A percentile compares a stretch with the other conserved stretches of the same genome.
Conservation (phyloP, 768 basidiomycete genomes). For the Suillus spraguei region DNA sequence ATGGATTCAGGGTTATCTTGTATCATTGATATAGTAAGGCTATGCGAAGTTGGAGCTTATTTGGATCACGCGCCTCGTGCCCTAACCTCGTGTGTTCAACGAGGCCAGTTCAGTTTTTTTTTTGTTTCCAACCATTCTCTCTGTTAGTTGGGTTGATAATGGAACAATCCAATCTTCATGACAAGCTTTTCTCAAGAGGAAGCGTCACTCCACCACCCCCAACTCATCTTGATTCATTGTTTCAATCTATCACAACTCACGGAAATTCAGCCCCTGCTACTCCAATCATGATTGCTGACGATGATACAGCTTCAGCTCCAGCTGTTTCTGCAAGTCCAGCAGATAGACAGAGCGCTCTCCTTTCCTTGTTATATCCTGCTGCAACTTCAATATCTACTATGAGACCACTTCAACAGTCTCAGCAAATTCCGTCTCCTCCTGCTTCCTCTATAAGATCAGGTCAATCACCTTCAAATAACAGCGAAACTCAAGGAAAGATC, state of each 20-base stretch:
- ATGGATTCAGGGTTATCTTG: too few species aligned
- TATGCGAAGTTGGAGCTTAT: not conserved
- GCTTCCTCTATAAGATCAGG: slow-evolving; percentile 56
- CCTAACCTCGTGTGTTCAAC: slow-evolving; percentile 31
- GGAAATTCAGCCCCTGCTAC: slow-evolving; percentile 47
- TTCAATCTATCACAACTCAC: slow-evolving; percentile 53
- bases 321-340: slow-evolving; percentile 36
- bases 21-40: too few species aligned
- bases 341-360: slow-evolving; percentile 75
- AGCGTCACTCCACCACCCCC: slow-evolving; percentile 58
- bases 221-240: slow-evolving; percentile 68
- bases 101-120: slow-evolving; percentile 21
- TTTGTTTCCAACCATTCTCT: not conserved
- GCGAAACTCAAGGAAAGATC: slow-evolving; percentile 71
- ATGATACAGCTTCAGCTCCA: slow-evolving; percentile 39
- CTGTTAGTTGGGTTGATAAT: not conserved
- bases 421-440: slow-evolving; percentile 74
- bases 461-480: slow-evolving; percentile 54
- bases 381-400: slow-evolving; percentile 37
- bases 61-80: slow-evolving; percentile 1
- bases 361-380: slow-evolving; percentile 65
- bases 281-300: slow-evolving; percentile 43
- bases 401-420: slow-evolving; percentile 34
- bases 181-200: slow-evolving; percentile 55
- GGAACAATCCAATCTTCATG: slow-evolving; percentile 14